A percentile compares a stretch with the other conserved stretches of the same genome.
These are phyloP conservation scores for Aspergillus clavatus DNA, from an alignment of 2,329 filamentous ascomycete species.

Conservation along the genomic window DNA sequence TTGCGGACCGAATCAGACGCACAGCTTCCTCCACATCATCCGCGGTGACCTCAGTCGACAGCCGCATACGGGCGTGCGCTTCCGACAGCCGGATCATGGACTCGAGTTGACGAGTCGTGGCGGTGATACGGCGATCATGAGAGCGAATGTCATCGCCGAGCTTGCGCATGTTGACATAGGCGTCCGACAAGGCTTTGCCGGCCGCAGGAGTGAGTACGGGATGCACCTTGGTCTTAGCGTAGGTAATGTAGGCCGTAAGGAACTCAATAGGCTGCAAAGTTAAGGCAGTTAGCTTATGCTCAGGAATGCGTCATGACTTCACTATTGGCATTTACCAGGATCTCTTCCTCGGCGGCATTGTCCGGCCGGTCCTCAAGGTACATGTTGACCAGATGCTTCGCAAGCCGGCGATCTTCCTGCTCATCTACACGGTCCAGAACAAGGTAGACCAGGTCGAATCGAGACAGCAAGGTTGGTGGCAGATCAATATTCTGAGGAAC, in stretches of 20 bases:
- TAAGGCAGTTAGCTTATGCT: constrained; percentile 5
- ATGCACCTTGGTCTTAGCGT: constrained; percentile 80
- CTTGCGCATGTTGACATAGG: constrained; percentile 93
- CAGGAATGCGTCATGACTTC: neutral
- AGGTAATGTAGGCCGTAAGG: constrained; percentile 94
- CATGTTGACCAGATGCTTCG: constrained; percentile 90
- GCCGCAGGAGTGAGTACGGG: constrained; percentile 76
- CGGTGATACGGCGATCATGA: constrained; percentile 92
- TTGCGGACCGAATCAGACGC: constrained; percentile 83
- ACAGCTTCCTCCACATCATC: constrained; percentile 87
- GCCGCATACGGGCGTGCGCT: constrained; percentile 96
- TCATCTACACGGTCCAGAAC: constrained; percentile 94
- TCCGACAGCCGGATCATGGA: constrained; percentile 97
- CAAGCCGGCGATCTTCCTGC: constrained; percentile 78
- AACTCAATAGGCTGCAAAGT: constrained; percentile 75
- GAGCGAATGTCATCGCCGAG: constrained; percentile 82
- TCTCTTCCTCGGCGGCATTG: constrained; percentile 69
- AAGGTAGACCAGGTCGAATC: constrained; percentile 95
- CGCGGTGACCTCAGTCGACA: constrained; percentile 68
- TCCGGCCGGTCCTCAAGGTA: constrained; percentile 94
- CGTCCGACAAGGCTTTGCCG: constrained; percentile 73
- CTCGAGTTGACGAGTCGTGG: constrained; percentile 92
- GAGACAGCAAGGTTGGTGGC: constrained; percentile 86
- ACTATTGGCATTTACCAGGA: constrained; percentile 59
- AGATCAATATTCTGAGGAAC: constrained; percentile 98